Evolutionary conservation across 1,139 yeast species (phyloP).

Genomic region (Saccharomyces hybrid): DNA sequence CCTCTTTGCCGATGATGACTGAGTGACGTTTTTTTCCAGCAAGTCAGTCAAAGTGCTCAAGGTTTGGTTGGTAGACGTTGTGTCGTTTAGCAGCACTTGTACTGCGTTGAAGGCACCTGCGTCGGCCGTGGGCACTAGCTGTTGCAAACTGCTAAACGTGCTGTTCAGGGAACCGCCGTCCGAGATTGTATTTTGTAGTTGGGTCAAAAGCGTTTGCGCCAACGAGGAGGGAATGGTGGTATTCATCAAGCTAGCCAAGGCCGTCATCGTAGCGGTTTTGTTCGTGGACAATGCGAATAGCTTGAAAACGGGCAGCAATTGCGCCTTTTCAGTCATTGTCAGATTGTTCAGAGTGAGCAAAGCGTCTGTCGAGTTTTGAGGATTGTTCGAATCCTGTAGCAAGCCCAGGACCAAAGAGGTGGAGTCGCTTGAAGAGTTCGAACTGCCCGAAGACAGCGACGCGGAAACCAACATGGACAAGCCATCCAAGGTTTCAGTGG

Average conservation of each 20-base stretch:
- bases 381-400: slow-evolving; percentile 23
- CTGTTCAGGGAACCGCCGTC: slow-evolving; percentile 3
- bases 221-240: slow-evolving; percentile 23
- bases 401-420: slow-evolving; percentile 18
- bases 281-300: slow-evolving; percentile 25
- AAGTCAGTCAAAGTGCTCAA: slow-evolving; percentile 18
- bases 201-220: slow-evolving; percentile 18
- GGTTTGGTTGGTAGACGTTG: slow-evolving; percentile 18
- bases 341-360: slow-evolving; percentile 18
- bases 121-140: slow-evolving; percentile 6
- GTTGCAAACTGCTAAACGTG: slow-evolving; percentile 5
- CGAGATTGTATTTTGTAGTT: slow-evolving; percentile 11
- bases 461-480: slow-evolving; percentile 1
- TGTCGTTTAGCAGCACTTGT: slow-evolving; percentile 11
- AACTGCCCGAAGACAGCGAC: slow-evolving; percentile 7
- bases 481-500: slow-evolving; percentile 17
- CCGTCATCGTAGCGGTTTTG: slow-evolving; percentile 25
- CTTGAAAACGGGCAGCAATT: slow-evolving; percentile 23
- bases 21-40: slow-evolving; percentile 22
- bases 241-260: slow-evolving; percentile 25
- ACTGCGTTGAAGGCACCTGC: slow-evolving; percentile 7
- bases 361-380: slow-evolving; percentile 22
- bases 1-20: slow-evolving; percentile 18
- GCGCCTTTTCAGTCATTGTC: slow-evolving; percentile 20
- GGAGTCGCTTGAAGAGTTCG: slow-evolving; percentile 16